Evolutionary conservation across 2,329 filamentous ascomycete genomes (phyloP).

Genomic region (Pyrenophora seminiperda): DNA sequence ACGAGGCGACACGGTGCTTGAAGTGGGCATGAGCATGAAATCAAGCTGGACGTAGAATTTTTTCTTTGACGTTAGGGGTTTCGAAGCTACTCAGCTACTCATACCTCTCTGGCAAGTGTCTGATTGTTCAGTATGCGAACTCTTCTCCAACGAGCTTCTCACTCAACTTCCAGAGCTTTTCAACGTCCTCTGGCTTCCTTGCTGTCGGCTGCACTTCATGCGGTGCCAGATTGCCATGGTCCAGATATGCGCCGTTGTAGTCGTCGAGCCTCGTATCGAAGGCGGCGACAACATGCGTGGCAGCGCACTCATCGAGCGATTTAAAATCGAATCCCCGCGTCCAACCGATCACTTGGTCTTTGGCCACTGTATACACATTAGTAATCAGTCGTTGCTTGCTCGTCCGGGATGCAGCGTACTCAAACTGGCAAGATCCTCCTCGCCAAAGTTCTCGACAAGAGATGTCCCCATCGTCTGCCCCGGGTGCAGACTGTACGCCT

Average conservation of each 20-base stretch:
- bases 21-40: conserved; percentile 40
- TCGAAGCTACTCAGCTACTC: conserved; percentile 23
- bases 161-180: conserved; percentile 43
- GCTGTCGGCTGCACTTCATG: conserved; percentile 25
- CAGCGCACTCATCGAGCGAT: conserved; percentile 34
- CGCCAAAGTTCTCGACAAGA: conserved; percentile 23
- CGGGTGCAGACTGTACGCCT: conserved; percentile 39
- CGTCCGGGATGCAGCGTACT: background rate
- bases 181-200: conserved; percentile 27
- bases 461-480: conserved; percentile 34
- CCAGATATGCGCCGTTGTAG: conserved; percentile 36
- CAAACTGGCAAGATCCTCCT: conserved; percentile 31
- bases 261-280: conserved; percentile 35
- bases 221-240: conserved; percentile 27
- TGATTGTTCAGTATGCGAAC: conserved; percentile 28
- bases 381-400: background rate
- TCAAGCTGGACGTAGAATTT: background rate
- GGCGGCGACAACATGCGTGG: conserved; percentile 39
- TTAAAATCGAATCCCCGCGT: conserved; percentile 29
- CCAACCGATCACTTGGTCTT: conserved; percentile 30
- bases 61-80: background rate
- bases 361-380: conserved; percentile 12
- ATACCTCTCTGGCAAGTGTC: background rate
- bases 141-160: conserved; percentile 39
- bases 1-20: conserved; percentile 68